These are phyloP conservation scores for Aspergillus sclerotialis DNA, from an alignment of 2,329 filamentous ascomycete genomes.

Conservation along the genomic window DNA sequence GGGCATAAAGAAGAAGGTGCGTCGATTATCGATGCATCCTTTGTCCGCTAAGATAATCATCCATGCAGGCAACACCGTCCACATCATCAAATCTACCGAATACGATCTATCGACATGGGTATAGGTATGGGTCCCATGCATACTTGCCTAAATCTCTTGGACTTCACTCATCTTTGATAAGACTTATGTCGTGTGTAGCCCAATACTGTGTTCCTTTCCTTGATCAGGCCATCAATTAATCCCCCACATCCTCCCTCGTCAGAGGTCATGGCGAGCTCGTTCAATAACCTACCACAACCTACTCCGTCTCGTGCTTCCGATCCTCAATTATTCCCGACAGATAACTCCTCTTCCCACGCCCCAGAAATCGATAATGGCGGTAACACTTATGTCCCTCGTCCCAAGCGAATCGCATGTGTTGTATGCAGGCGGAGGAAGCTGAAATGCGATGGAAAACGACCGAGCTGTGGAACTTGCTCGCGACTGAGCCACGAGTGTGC, in stretches of 20 bases:
- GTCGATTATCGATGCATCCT: too few species aligned
- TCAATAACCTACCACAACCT: constrained; percentile 51
- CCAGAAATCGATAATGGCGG: constrained; percentile 35
- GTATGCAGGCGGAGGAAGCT: constrained; percentile 90
- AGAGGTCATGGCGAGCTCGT: constrained; percentile 41
- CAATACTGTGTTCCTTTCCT: background rate
- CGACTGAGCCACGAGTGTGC: constrained; percentile 80
- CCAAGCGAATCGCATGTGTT: constrained; percentile 92
- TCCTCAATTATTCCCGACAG: constrained; percentile 7
- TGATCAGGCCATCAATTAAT: background rate
- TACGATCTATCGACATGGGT: background rate
- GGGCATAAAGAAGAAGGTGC: too few species aligned
- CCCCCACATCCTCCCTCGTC: too few species aligned
- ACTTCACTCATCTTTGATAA: background rate
- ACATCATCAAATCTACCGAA: background rate
- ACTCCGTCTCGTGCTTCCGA: constrained; percentile 20
- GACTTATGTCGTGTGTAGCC: background rate
- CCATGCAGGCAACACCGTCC: background rate
- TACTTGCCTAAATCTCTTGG: too few species aligned
- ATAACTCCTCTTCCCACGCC: constrained; percentile 14
- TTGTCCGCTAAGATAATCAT: too few species aligned
- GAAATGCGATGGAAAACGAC: constrained; percentile 76
- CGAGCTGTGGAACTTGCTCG: constrained; percentile 81
- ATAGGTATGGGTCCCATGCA: background rate
- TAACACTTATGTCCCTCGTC: constrained; percentile 59